Percentiles rank a stretch among this genome's conserved stretches.
phyloP scores from a whole-genome alignment of 208 protist species.

The Acanthamoeba castellanii region DNA sequence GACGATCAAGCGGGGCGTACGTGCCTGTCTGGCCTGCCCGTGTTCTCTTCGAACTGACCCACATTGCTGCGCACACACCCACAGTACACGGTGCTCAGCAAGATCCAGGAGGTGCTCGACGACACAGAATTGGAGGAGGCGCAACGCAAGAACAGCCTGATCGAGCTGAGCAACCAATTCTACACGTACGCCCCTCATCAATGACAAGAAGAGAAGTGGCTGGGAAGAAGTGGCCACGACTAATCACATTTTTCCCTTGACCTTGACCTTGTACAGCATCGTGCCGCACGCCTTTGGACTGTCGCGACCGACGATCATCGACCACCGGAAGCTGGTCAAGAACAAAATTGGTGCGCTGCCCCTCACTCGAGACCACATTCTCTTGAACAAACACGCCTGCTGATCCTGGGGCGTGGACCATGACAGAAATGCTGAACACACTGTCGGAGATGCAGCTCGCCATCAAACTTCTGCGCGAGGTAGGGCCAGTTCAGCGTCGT shows the following conservation, averaged over 20 bases:
- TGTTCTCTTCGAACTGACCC: neutral
- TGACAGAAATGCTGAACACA: slow-evolving; percentile 58
- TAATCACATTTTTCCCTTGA: neutral
- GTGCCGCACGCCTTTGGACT: slow-evolving; percentile 72
- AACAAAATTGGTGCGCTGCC: slow-evolving; percentile 68
- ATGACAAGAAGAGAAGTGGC: no score
- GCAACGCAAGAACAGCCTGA: neutral
- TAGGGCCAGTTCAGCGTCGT: no score
- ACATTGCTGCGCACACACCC: neutral
- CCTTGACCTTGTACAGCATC: neutral
- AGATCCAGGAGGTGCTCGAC: slow-evolving; percentile 63
- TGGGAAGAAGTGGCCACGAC: no score
- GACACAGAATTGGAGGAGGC: neutral
- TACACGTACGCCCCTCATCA: slow-evolving; percentile 73
- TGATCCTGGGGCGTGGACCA: neutral
- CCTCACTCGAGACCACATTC: neutral
- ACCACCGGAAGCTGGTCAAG: slow-evolving; percentile 67
- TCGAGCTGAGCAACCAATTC: slow-evolving; percentile 73
- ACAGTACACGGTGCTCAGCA: slow-evolving; percentile 76
- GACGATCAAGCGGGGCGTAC: slow-evolving; percentile 54
- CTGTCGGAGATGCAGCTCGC: slow-evolving; percentile 76
- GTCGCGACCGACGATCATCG: slow-evolving; percentile 63
- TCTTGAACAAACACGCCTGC: no score
- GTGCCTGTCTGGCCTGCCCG: neutral
- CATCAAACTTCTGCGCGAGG: slow-evolving; percentile 52